These are phyloP conservation scores for Aspergillus heteromorphus DNA, from an alignment of 495 filamentous ascomycete species.

Conservation along the genomic window DNA sequence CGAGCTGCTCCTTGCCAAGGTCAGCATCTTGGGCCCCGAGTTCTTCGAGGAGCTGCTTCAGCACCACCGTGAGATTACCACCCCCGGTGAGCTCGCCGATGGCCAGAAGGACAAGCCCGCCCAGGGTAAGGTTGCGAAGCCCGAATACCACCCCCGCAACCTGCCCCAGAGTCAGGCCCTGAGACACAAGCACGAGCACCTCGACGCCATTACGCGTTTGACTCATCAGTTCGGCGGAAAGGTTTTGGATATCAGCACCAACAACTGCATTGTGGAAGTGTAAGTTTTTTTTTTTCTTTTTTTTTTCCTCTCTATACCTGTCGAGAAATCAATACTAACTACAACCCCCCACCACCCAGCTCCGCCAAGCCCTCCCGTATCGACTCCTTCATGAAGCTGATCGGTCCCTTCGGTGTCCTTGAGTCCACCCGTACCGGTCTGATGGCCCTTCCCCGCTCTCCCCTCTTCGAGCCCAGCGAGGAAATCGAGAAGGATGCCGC, in stretches of 20 bases:
- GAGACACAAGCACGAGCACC: constrained; percentile 93
- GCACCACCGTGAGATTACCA: constrained; percentile 77
- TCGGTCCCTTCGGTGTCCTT: constrained; percentile 92
- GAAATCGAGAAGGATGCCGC: constrained; percentile 78
- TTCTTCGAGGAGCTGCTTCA: constrained; percentile 95
- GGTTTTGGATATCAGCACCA: constrained; percentile 93
- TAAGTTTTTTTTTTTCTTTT: constrained; percentile 44
- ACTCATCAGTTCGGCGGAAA: constrained; percentile 98
- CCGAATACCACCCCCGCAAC: constrained; percentile 73
- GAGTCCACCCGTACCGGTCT: constrained; percentile 91
- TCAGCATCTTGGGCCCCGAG: constrained; percentile 92
- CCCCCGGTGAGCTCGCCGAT: constrained; percentile 31
- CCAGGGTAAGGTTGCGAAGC: constrained; percentile 27
- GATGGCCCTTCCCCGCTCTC: constrained; percentile 93
- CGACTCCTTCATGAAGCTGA: constrained; percentile 94
- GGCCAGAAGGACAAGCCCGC: constrained; percentile 26
- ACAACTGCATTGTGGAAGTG: constrained; percentile 97
- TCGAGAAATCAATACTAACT: not conserved
- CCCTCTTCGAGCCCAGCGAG: constrained; percentile 68
- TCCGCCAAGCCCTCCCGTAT: constrained; percentile 91
- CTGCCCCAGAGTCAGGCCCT: constrained; percentile 82
- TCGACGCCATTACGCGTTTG: constrained; percentile 89
- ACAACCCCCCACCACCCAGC: constrained; percentile 33
- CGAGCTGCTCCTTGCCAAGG: constrained; percentile 91
- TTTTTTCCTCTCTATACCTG: not conserved